A percentile compares a stretch with the other conserved stretches of the same genome.
phyloP scores from a whole-genome alignment of 176 grass and related monocot species.

The Bothriochloa decipiens region DNA sequence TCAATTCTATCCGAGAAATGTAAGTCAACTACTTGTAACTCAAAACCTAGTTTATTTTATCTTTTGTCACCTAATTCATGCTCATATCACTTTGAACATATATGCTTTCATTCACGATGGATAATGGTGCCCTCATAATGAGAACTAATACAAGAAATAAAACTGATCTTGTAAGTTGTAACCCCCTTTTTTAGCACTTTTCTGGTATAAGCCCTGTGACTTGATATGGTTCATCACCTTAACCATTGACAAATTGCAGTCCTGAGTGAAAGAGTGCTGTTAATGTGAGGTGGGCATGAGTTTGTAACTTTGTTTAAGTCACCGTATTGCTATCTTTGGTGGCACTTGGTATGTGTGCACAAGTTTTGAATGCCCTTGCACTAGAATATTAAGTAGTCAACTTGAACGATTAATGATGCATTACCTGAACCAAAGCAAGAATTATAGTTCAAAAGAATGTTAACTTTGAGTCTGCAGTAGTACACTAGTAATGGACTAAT shows the following conservation, averaged over 20 bases:
- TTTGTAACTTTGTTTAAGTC: not conserved
- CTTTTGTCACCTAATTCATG: not conserved
- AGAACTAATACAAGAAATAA: not conserved
- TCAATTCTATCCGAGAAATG: constrained; percentile 86
- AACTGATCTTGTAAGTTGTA: not conserved
- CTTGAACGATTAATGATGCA: not conserved
- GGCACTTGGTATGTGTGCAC: not conserved
- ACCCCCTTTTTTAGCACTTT: not conserved
- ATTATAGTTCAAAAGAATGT: not conserved
- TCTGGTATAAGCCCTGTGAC: not conserved
- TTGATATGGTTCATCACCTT: not conserved
- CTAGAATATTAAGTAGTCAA: not conserved
- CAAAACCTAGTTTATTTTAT: not conserved
- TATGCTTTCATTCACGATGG: not conserved
- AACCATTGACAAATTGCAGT: not conserved
- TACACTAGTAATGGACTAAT: not conserved
- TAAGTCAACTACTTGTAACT: constrained; percentile 47
- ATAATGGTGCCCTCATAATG: not conserved
- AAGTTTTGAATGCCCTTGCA: not conserved
- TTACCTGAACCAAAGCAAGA: not conserved
- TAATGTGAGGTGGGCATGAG: not conserved
- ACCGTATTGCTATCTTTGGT: not conserved
- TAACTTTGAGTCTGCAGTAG: not conserved
- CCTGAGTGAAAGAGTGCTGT: not conserved
- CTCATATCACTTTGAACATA: not conserved